Base-by-base conservation (phyloP, 192 early-diverging fungal genomes). In the Coemansia sp. region DNA sequence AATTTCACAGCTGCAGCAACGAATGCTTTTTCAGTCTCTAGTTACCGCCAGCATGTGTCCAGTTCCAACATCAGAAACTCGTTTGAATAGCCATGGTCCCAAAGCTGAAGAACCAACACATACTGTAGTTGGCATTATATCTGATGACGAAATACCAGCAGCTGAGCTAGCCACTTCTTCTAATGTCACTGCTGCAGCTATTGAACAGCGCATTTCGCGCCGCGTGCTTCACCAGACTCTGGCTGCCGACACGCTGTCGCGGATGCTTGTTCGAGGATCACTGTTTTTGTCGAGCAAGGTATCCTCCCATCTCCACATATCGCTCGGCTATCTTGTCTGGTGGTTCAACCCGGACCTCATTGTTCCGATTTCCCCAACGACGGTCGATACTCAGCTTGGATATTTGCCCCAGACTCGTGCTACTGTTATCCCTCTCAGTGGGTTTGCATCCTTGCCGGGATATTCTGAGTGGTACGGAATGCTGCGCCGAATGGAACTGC, bases 401-500 rank as follows among this genome's bases (percentile, higher is more conserved):
- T 66, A 61, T 40, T 15, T 39, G n/a, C 54, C 50, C 2, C 63
- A 49, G 38, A n/a, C 22, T 17, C 44, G 55, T 1, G 43, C 49
- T 9, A 42, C 43, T 24, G 3, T 52, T 2, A 44, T 37, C 10
- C 44, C 50, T 18, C 43, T 54, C n/a, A 17, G 14, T 3, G 48
- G 25, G 17, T 62, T 66, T 44, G 52, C 40, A 3, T 42, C 47
- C 11, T 10, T 59, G 9, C 53, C 56, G 19, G 50, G 49, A 10
- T 50, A 59, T 11, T 69, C 73, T 0, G 73, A 77, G 53, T 77
- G 73, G 73, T 77, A 67, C 50, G 73, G 60, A 33, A 70, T 77
- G 73, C 61, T 77, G 12, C 67, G 63, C 21, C 54, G 73, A 1
- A 40, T 70, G 56, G 60, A 70, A 48, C 56, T 58, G 18, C 53